Conservation (phyloP, 306 rosid genomes). For the Mucuna pruriens region DNA sequence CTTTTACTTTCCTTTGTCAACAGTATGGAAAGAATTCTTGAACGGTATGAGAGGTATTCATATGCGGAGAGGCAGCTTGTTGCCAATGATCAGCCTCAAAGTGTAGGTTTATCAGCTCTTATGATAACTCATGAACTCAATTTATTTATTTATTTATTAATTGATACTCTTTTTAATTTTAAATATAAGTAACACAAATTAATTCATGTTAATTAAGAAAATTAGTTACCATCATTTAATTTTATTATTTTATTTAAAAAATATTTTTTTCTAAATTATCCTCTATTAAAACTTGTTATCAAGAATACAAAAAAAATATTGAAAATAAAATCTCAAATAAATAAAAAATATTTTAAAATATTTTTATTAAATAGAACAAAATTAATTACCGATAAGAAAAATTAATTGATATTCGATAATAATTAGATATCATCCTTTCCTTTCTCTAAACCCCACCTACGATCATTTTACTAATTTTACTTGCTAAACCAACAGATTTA, state of each 20-base stretch:
- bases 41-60: slow-evolving; percentile 82
- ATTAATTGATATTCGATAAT: not conserved
- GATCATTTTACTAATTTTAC: not conserved
- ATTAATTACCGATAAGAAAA: not conserved
- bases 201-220: no score
- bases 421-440: not conserved
- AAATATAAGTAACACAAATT: no score
- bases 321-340: no score
- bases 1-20: not conserved
- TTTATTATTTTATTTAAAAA: no score
- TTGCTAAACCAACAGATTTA: not conserved
- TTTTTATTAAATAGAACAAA: no score
- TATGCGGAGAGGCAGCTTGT: slow-evolving; percentile 66
- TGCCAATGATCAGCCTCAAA: slow-evolving; percentile 50
- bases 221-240: no score
- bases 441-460: not conserved
- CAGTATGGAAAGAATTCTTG: slow-evolving; percentile 88
- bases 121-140: not conserved
- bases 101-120: slow-evolving; percentile 39
- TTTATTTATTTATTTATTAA: not conserved
- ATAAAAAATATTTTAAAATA: no score
- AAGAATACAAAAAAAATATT: no score
- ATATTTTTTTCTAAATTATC: no score
- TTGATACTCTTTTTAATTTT: no score
- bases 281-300: no score